phyloP scores from a whole-genome alignment of 192 early-diverging fungal species.

The Coemansia sp. region DNA sequence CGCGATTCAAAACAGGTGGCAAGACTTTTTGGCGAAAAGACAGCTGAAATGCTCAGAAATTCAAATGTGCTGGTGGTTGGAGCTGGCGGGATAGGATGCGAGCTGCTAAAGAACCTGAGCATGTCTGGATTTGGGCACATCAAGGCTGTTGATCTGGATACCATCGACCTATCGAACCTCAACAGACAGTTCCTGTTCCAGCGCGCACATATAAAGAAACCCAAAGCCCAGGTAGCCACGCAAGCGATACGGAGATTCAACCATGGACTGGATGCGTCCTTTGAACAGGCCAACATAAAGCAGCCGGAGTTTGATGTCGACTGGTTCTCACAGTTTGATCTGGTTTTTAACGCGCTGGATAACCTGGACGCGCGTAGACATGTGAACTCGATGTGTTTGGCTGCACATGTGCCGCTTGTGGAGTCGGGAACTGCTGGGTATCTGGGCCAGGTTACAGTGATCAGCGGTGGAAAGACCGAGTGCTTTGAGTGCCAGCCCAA shows the following conservation, averaged over 20 bases:
- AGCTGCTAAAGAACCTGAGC: conserved; percentile 93
- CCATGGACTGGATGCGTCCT: conserved; percentile 61
- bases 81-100: conserved; percentile 97
- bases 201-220: conserved; percentile 85
- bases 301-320: conserved; percentile 77
- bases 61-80: conserved; percentile 69
- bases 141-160: conserved; percentile 92
- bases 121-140: conserved; percentile 84
- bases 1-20: conserved; percentile 25
- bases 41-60: conserved; percentile 9
- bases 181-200: conserved; percentile 99
- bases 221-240: conserved; percentile 88
- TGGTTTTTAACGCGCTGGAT: conserved; percentile 96
- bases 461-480: conserved; percentile 73
- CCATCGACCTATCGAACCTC: conserved; percentile 97
- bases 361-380: conserved; percentile 91
- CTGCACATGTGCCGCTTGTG: conserved; percentile 85
- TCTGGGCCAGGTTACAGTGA: conserved; percentile 86
- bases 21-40: conserved; percentile 28
- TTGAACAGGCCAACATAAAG: conserved; percentile 88
- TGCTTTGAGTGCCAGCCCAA: conserved; percentile 96
- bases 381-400: conserved; percentile 95
- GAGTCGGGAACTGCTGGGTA: conserved; percentile 98
- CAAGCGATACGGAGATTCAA: conserved; percentile 86
- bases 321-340: conserved; percentile 86